Conservation (phyloP, 768 basidiomycete species). For the Tephrocybe rancida region DNA sequence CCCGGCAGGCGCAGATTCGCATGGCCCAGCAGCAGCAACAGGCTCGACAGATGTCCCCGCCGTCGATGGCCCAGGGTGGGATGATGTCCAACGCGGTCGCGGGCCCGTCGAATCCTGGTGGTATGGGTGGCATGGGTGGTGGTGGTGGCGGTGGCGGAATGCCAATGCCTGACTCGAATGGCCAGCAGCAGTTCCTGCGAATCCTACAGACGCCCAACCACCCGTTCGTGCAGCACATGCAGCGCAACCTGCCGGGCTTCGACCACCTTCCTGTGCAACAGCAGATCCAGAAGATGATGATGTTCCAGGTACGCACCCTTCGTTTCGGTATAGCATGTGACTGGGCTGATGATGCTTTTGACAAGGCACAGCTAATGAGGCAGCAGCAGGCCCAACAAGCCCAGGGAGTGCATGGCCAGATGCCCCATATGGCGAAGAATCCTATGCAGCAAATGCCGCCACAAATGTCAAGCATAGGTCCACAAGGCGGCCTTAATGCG, state of each 20-base stretch:
- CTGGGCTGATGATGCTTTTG: background rate
- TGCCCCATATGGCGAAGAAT: constrained; percentile 15
- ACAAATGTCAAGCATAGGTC: constrained; percentile 2
- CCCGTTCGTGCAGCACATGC: constrained; percentile 60
- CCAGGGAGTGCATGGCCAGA: constrained; percentile 20
- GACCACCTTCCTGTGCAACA: constrained; percentile 46
- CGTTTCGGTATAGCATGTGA: background rate
- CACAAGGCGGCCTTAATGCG: background rate
- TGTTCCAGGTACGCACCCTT: constrained; percentile 46
- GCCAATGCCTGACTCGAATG: constrained; percentile 19
- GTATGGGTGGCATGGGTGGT: constrained; percentile 4
- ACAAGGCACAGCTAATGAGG: constrained; percentile 21
- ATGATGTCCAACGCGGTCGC: constrained; percentile 22
- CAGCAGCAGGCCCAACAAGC: constrained; percentile 25
- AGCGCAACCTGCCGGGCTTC: constrained; percentile 54
- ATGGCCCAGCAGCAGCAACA: constrained; percentile 34
- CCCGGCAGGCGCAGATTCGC: constrained; percentile 38
- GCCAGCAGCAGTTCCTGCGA: constrained; percentile 44
- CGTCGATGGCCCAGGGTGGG: constrained; percentile 20
- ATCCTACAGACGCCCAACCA: constrained; percentile 59
- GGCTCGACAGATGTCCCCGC: constrained; percentile 45
- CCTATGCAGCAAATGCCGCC: constrained; percentile 23
- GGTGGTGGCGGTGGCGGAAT: background rate
- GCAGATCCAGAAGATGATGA: constrained; percentile 63
- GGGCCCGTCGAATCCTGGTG: constrained; percentile 1